A percentile compares a stretch with the other conserved stretches of the same genome.
These are phyloP conservation scores for barley (Hordeum vulgare) DNA, from an alignment of 176 grass and related monocot species.

Conservation along the genomic window DNA sequence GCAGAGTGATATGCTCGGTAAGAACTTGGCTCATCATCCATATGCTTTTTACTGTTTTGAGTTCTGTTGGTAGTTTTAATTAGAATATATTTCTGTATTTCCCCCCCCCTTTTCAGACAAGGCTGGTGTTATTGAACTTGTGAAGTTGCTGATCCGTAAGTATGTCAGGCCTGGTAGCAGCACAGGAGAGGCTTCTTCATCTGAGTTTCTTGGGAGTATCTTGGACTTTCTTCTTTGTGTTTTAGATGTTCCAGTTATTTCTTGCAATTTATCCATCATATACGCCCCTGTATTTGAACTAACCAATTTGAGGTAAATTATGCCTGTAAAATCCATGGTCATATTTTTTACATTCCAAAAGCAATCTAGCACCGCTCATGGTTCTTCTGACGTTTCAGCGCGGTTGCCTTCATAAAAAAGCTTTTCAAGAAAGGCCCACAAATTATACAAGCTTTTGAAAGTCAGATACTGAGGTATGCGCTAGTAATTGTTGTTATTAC, in stretches of 20 bases:
- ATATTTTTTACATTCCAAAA: neutral
- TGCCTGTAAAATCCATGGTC: neutral
- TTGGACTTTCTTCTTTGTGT: conserved; percentile 67
- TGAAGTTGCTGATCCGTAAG: conserved; percentile 48
- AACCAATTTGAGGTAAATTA: conserved; percentile 49
- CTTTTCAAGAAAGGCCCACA: conserved; percentile 47
- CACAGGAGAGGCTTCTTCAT: conserved; percentile 23
- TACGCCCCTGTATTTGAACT: conserved; percentile 69
- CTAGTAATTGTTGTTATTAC: neutral
- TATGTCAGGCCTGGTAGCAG: conserved; percentile 38
- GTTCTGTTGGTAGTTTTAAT: conserved; percentile 19
- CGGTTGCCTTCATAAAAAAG: conserved; percentile 52
- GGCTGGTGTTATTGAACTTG: conserved; percentile 42
- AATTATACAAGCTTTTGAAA: conserved; percentile 47
- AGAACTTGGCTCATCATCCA: conserved; percentile 7
- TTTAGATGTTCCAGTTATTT: conserved; percentile 69
- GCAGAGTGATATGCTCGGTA: conserved; percentile 44
- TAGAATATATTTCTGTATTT: conserved; percentile 9
- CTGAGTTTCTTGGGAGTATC: conserved; percentile 49
- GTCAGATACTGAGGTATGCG: conserved; percentile 66
- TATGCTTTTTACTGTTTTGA: neutral
- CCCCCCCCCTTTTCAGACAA: conserved; percentile 38
- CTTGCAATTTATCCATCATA: conserved; percentile 42
- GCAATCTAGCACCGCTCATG: neutral
- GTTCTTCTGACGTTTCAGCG: conserved; percentile 22